These are phyloP conservation scores for Phlebopus sp. DNA, from an alignment of 1,284 basidiomycete genomes.

Conservation along the genomic window DNA sequence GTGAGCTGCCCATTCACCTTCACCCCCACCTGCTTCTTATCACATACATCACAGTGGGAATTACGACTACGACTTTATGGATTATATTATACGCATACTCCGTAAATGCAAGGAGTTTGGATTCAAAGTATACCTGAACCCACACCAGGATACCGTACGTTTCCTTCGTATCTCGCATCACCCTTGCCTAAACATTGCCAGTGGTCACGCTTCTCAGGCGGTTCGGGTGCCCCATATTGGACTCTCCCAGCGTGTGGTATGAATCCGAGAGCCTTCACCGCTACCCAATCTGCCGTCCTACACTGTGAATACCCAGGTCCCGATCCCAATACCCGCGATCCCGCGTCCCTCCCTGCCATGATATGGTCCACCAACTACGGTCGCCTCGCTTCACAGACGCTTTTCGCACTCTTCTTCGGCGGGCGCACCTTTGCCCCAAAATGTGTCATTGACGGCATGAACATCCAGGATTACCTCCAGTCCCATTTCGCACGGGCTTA, in stretches of 20 bases:
- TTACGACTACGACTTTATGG: slow-evolving; percentile 91
- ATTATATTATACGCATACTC: slow-evolving; percentile 86
- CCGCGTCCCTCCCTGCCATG: slow-evolving; percentile 84
- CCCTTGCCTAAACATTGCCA: slow-evolving; percentile 31
- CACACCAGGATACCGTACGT: slow-evolving; percentile 94
- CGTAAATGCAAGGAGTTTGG: slow-evolving; percentile 92
- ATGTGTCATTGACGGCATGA: slow-evolving; percentile 87
- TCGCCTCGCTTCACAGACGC: slow-evolving; percentile 81
- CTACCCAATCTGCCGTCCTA: slow-evolving; percentile 83
- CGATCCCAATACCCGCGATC: slow-evolving; percentile 47
- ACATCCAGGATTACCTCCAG: slow-evolving; percentile 95
- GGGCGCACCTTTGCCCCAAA: slow-evolving; percentile 88
- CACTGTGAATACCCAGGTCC: slow-evolving; percentile 85
- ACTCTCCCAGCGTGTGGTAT: slow-evolving; percentile 91
- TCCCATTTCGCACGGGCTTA: slow-evolving; percentile 82
- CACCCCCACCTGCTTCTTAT: slow-evolving; percentile 3
- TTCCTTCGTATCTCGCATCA: not conserved
- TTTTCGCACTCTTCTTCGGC: slow-evolving; percentile 95
- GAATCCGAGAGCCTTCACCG: slow-evolving; percentile 80
- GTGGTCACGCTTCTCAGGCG: slow-evolving; percentile 98
- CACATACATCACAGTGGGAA: slow-evolving; percentile 56
- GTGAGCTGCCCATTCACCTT: slow-evolving; percentile 55
- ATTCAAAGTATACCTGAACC: slow-evolving; percentile 94
- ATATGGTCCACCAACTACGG: slow-evolving; percentile 97
- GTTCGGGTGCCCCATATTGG: slow-evolving; percentile 96